Evolutionary conservation across 2,329 filamentous ascomycete genomes (phyloP).

Genomic region (Alternaria angustiovoidea): DNA sequence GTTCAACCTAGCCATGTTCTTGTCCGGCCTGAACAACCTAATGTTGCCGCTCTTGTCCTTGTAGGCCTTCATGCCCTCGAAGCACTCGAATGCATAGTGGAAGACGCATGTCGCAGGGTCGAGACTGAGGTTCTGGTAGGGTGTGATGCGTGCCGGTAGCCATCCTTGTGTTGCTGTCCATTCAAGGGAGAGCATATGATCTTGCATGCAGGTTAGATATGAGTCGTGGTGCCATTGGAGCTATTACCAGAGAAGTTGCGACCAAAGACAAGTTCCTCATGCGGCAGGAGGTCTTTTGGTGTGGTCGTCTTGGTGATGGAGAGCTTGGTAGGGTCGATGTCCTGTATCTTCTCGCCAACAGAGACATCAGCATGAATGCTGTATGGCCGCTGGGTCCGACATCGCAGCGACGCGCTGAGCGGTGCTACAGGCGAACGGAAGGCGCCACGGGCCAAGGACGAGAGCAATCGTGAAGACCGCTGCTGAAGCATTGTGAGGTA

Average conservation of each 20-base stretch:
- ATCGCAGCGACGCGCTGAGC: conserved; percentile 54
- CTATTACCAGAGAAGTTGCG: conserved; percentile 82
- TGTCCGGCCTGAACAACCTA: conserved; percentile 90
- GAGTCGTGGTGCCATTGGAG: conserved; percentile 10
- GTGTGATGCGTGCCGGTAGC: conserved; percentile 81
- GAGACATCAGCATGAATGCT: conserved; percentile 59
- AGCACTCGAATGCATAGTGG: conserved; percentile 98
- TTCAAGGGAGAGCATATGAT: conserved; percentile 96
- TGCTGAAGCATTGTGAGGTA: conserved; percentile 48
- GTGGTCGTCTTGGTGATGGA: conserved; percentile 75
- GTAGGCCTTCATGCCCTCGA: conserved; percentile 99
- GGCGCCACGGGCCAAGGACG: conserved; percentile 40
- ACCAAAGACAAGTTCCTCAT: conserved; percentile 88
- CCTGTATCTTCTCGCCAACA: conserved; percentile 63
- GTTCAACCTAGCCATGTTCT: conserved; percentile 96
- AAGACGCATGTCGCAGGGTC: conserved; percentile 97
- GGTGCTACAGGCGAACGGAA: conserved; percentile 37
- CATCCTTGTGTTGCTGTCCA: conserved; percentile 89
- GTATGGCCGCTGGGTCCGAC: conserved; percentile 57
- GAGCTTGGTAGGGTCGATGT: conserved; percentile 80
- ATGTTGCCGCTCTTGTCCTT: conserved; percentile 81
- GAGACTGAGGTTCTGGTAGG: conserved; percentile 96
- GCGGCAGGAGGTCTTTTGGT: conserved; percentile 77
- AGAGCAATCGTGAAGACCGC: conserved; percentile 46
- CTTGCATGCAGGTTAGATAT: conserved; percentile 57